Conservation (phyloP, 192 early-diverging fungal genomes). For the Piromyces finnis region DNA sequence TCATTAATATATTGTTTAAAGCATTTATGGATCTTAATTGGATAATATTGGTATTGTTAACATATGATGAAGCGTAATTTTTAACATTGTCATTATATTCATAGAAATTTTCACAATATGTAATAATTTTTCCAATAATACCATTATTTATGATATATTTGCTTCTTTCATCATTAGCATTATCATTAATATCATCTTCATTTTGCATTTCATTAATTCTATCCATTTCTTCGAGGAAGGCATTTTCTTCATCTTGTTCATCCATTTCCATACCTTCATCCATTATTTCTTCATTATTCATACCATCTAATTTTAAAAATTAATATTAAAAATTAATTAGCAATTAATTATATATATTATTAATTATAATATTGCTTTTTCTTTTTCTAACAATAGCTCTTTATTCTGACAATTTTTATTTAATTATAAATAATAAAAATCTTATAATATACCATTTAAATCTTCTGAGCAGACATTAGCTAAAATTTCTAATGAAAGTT, state of each 20-base stretch:
- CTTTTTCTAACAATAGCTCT: too few species aligned
- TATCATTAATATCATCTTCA: conserved; percentile 7
- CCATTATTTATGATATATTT: conserved; percentile 18
- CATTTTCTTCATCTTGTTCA: conserved; percentile 1
- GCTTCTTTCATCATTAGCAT: conserved; percentile 19
- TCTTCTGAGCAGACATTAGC: conserved; percentile 66
- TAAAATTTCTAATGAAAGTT: conserved; percentile 61
- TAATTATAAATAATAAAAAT: too few species aligned
- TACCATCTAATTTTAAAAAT: conserved; percentile 6
- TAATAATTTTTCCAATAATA: conserved; percentile 18
- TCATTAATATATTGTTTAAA: conserved; percentile 13
- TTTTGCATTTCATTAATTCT: not conserved
- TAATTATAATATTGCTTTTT: too few species aligned
- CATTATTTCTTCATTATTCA: conserved; percentile 17
- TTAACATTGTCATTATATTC: not conserved
- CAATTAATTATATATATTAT: too few species aligned
- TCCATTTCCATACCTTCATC: conserved; percentile 20
- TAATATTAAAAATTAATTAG: too few species aligned
- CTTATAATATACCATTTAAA: not conserved
- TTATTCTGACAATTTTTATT: too few species aligned
- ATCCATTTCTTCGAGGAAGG: not conserved
- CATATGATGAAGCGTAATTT: not conserved
- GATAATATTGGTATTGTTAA: not conserved
- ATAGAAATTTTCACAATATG: conserved; percentile 14
- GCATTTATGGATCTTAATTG: conserved; percentile 7